A percentile compares a stretch with the other conserved stretches of the same genome.
phyloP scores from a whole-genome alignment of 2,329 filamentous ascomycete species.

The Claviceps pusilla region DNA sequence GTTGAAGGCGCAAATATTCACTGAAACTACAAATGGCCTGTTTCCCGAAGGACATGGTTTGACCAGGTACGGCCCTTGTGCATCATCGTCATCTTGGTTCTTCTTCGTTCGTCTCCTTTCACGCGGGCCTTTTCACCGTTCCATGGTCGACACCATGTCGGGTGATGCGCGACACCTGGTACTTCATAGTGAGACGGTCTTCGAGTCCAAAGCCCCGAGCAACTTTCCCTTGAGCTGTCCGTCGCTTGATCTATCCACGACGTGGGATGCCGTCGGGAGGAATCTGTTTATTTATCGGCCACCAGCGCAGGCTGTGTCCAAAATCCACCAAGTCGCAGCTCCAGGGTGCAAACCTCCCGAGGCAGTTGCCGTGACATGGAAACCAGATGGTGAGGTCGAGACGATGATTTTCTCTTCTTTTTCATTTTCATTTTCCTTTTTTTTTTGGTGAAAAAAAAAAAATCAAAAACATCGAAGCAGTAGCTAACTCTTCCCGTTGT shows the following conservation, averaged over 20 bases:
- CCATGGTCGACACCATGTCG: conserved; percentile 11
- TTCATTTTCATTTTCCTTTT: too few relatives aligned
- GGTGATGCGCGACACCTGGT: conserved; percentile 21
- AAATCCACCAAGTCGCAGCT: conserved; percentile 29
- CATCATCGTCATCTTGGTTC: neutral
- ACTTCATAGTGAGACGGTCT: conserved; percentile 41
- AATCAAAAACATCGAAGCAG: neutral
- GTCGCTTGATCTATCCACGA: conserved; percentile 67
- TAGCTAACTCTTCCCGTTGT: neutral
- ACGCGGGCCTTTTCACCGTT: neutral
- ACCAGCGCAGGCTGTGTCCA: conserved; percentile 52
- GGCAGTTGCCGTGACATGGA: conserved; percentile 45
- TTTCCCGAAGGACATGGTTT: neutral
- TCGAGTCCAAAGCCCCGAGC: conserved; percentile 38
- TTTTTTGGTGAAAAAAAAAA: neutral
- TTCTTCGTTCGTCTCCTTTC: neutral
- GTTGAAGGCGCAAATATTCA: neutral
- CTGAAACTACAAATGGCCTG: neutral
- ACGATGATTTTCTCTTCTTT: too few relatives aligned
- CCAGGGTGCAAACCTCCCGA: conserved; percentile 26
- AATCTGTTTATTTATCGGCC: conserved; percentile 64
- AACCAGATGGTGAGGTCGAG: conserved; percentile 44
- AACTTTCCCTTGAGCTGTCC: conserved; percentile 62
- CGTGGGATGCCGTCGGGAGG: conserved; percentile 50
- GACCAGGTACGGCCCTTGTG: neutral